Conservation (phyloP, 805 yeast genomes). For the Lipomyces mesembrius region DNA sequence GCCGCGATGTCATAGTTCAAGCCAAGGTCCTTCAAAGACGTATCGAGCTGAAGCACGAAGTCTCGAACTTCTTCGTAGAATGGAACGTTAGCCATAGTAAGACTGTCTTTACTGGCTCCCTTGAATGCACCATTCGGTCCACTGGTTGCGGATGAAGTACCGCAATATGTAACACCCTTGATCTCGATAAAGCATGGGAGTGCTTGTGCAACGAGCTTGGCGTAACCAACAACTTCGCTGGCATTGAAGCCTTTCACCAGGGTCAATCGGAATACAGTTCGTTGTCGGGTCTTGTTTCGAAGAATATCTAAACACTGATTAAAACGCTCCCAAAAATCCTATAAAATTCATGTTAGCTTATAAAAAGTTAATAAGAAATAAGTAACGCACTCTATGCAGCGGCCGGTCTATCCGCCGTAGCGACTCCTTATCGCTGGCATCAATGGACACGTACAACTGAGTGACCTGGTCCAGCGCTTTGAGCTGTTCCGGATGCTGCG, state of each 20-base stretch:
- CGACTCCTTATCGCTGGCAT: conserved; percentile 84
- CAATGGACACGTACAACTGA: conserved; percentile 89
- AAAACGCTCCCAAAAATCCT: conserved; percentile 89
- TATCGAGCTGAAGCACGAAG: conserved; percentile 68
- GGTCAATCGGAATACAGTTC: conserved; percentile 89
- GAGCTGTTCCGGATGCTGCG: conserved; percentile 90
- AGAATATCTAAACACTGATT: conserved; percentile 79
- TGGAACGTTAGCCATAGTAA: conserved; percentile 95
- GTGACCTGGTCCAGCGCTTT: conserved; percentile 74
- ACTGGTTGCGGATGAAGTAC: conserved; percentile 88
- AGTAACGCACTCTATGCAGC: conserved; percentile 55
- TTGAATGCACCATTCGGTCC: conserved; percentile 32
- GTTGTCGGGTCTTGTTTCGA: conserved; percentile 68
- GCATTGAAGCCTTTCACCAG: conserved; percentile 91
- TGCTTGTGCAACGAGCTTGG: conserved; percentile 82
- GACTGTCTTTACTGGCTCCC: conserved; percentile 35
- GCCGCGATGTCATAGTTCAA: conserved; percentile 83
- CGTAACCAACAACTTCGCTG: conserved; percentile 78
- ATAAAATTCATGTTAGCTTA: neutral
- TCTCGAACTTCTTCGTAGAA: conserved; percentile 85
- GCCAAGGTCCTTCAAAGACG: conserved; percentile 67
- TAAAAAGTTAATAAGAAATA: neutral
- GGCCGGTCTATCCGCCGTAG: conserved; percentile 88
- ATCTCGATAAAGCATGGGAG: conserved; percentile 87
- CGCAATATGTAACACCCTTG: conserved; percentile 95